A percentile compares a stretch with the other conserved stretches of the same genome.
Conservation (phyloP, 306 rosid genomes). For the Vicia villosa region DNA sequence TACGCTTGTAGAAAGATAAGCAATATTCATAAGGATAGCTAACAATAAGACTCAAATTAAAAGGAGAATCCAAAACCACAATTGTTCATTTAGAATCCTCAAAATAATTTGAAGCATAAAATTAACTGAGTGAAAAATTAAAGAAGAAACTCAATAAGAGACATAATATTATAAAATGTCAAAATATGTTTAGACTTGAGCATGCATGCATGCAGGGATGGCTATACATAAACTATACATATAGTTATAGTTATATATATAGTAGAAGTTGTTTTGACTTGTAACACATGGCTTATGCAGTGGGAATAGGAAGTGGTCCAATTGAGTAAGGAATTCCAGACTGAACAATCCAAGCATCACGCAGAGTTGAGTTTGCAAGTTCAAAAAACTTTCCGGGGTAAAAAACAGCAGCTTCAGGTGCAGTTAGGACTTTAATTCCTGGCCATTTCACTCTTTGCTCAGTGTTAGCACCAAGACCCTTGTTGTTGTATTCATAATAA, state of each 20-base stretch:
- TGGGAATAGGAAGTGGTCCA: background rate
- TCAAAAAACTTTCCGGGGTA: slow-evolving; percentile 42
- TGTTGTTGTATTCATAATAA: slow-evolving; percentile 55
- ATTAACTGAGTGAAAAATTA: no score
- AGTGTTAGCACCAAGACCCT: slow-evolving; percentile 52
- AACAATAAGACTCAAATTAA: background rate
- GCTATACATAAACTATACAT: background rate
- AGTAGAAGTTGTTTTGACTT: background rate
- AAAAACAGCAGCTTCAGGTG: slow-evolving; percentile 36
- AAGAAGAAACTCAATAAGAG: background rate
- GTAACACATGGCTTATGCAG: background rate
- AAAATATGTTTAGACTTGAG: background rate
- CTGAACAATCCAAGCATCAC: slow-evolving; percentile 57
- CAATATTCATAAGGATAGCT: background rate
- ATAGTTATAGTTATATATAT: background rate
- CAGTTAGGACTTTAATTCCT: slow-evolving; percentile 40
- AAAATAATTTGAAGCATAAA: background rate
- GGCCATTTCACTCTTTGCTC: slow-evolving; percentile 51
- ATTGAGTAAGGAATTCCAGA: slow-evolving; percentile 41
- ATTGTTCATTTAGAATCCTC: background rate
- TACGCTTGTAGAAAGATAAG: no score
- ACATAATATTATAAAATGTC: background rate
- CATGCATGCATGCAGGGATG: slow-evolving; percentile 13
- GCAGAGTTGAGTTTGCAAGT: slow-evolving; percentile 26
- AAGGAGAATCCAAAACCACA: background rate